phyloP scores from a whole-genome alignment of 2,329 filamentous ascomycete genomes.

The Fusarium sororula region DNA sequence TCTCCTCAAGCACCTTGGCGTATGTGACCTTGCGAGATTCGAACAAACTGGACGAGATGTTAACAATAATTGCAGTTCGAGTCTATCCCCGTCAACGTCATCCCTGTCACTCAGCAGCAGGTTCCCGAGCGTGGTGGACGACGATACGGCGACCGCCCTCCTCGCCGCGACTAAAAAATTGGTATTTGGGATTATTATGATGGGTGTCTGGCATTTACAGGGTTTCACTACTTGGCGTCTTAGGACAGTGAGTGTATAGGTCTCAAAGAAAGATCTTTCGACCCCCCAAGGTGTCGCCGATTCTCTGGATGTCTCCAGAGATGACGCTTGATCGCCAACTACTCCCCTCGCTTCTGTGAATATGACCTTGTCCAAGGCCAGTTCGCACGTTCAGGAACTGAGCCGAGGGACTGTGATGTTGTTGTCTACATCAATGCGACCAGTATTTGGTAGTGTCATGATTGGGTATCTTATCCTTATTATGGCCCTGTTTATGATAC shows the following conservation, averaged over 20 bases:
- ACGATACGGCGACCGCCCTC: constrained; percentile 75
- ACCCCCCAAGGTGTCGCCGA: constrained; percentile 89
- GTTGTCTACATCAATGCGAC: background rate
- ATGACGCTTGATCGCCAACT: constrained; percentile 94
- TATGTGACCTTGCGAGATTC: constrained; percentile 64
- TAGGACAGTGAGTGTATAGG: constrained; percentile 67
- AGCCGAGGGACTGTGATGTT: background rate
- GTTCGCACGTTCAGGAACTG: constrained; percentile 24
- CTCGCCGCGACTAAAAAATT: constrained; percentile 51
- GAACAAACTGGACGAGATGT: constrained; percentile 6
- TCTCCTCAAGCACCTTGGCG: constrained; percentile 96
- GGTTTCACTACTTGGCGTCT: constrained; percentile 63
- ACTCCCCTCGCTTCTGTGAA: constrained; percentile 39
- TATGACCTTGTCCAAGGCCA: constrained; percentile 41
- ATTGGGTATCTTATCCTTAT: constrained; percentile 29
- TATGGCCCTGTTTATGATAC: constrained; percentile 13
- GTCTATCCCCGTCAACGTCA: constrained; percentile 95
- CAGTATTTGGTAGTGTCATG: background rate
- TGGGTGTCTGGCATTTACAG: constrained; percentile 57
- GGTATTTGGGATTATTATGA: constrained; percentile 46
- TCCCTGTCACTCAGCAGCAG: constrained; percentile 90
- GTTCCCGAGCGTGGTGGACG: constrained; percentile 79
- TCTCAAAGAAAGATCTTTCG: constrained; percentile 68
- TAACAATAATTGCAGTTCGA: constrained; percentile 77
- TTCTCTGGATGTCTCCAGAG: constrained; percentile 67